These are phyloP conservation scores for Oryza coarctata DNA, from an alignment of 176 grass and related monocot species.

Conservation along the genomic window DNA sequence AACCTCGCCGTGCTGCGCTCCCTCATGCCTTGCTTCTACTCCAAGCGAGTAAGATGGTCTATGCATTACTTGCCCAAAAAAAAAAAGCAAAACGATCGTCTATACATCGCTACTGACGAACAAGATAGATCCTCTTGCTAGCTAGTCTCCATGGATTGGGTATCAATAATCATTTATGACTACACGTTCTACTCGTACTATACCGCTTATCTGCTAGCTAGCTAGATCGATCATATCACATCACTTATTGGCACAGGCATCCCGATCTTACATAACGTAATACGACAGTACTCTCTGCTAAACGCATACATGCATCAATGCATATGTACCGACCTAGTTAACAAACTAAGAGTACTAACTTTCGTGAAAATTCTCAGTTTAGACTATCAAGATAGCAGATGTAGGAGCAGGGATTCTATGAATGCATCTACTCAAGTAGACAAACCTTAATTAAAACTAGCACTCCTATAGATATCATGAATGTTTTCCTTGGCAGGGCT, in stretches of 20 bases:
- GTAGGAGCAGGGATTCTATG: neutral
- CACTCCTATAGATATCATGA: neutral
- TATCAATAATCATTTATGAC: neutral
- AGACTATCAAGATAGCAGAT: no score
- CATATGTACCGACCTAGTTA: neutral
- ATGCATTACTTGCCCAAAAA: no score
- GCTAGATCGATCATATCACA: neutral
- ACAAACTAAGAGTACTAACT: no score
- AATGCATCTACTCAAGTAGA: neutral
- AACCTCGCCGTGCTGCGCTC: constrained; percentile 66
- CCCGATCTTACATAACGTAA: neutral
- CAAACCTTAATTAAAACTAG: neutral
- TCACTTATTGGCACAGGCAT: neutral
- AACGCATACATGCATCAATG: constrained; percentile 8
- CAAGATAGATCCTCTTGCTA: neutral
- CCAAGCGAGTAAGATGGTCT: constrained; percentile 67
- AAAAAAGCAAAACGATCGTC: no score
- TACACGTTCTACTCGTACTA: neutral
- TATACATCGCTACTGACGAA: neutral
- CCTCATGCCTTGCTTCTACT: constrained; percentile 79
- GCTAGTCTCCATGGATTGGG: neutral
- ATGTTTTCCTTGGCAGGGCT: neutral
- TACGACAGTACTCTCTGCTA: neutral
- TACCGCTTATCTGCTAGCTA: no score
- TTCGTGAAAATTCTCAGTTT: constrained; percentile 16